Evolutionary conservation across 208 protist genomes (phyloP), one percentile per base, ranked within the genome.

Genomic region (Acanthamoeba rhysodes): DNA sequence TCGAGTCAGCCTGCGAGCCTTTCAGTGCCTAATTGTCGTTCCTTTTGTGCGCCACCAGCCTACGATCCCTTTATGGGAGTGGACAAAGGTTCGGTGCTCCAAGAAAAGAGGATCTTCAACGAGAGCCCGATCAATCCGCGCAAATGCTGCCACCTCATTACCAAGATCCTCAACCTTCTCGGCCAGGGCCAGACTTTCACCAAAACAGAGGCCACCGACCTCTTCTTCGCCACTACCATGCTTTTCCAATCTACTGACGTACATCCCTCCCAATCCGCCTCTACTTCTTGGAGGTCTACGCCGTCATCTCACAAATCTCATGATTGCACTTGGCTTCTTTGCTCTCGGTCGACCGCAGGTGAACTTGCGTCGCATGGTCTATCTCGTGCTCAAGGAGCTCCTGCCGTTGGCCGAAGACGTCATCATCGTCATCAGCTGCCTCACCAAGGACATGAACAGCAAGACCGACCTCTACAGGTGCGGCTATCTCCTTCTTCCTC

Each of bases 181-280:
- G 97, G 95, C 59, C 98, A 99, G 72, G 99, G 99, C 90, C 98
- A 99, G 64, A 96, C 95, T 1, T 97, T 99, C 62, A 99, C 98
- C 10, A 97, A 97, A 68, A 97, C 84, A 12, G 99, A 99, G 97
- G 99, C 99, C 10, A 99, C 99, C 10, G 98, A 99, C 87, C 92
- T 99, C 76, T 99, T 99, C 97, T 99, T 99, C 96, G 98, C 98
- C 95, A 98, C 99, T 0, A 99, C 99, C 18, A 99, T 99, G 97
- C 97, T 99, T 37, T 99, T 99, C 94, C 99, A 99, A 96, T 99
- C 98, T 8, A 97, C 97, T 41, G 97, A 99, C 96, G 98, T 99
- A 90, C 29, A 88, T 66, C 24, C 37, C 22, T 96, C 27, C 1
- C 32, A 66, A 62, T 34, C 14, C 80, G n/a, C 10, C 32, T 53